Evolutionary conservation across 2,329 filamentous ascomycete species (phyloP).

Genomic region (Blastomyces percursus): DNA sequence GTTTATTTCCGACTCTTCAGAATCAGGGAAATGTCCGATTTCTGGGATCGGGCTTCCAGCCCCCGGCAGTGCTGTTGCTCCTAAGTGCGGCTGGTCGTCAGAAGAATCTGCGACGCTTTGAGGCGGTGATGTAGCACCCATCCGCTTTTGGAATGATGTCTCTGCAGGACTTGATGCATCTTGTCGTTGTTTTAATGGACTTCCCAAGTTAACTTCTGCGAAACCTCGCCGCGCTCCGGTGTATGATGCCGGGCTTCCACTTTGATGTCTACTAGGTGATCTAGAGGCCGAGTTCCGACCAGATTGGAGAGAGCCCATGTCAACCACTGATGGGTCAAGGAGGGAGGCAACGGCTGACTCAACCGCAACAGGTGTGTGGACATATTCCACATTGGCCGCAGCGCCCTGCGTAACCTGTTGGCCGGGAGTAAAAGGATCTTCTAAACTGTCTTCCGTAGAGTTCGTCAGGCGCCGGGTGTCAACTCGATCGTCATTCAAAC

Average conservation of each 20-base stretch:
- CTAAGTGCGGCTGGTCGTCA: constrained; percentile 45
- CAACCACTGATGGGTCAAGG: constrained; percentile 71
- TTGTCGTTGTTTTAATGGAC: constrained; percentile 37
- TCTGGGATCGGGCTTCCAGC: constrained; percentile 63
- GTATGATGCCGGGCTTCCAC: constrained; percentile 19
- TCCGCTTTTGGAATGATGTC: constrained; percentile 31
- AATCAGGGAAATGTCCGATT: constrained; percentile 54
- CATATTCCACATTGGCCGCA: constrained; percentile 63
- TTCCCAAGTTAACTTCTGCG: constrained; percentile 26
- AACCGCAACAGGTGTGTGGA: constrained; percentile 60
- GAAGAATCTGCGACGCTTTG: constrained; percentile 44
- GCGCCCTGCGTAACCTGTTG: constrained; percentile 60
- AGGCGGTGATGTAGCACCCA: constrained; percentile 40
- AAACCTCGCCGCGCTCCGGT: constrained; percentile 18
- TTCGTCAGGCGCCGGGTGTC: constrained; percentile 42
- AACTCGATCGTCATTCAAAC: constrained; percentile 40
- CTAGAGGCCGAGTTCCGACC: constrained; percentile 37
- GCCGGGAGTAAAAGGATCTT: constrained; percentile 47
- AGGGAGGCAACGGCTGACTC: constrained; percentile 88
- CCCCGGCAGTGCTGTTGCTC: constrained; percentile 59
- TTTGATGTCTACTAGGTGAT: constrained; percentile 29
- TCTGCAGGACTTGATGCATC: constrained; percentile 28
- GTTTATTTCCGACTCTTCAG: constrained; percentile 48
- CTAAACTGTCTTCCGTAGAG: constrained; percentile 47
- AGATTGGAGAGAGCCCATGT: constrained; percentile 44